Percentiles rank a stretch among this genome's conserved stretches.
Evolutionary conservation across 331 rosid species (phyloP).

Genomic region (Stylosanthes scabra): DNA sequence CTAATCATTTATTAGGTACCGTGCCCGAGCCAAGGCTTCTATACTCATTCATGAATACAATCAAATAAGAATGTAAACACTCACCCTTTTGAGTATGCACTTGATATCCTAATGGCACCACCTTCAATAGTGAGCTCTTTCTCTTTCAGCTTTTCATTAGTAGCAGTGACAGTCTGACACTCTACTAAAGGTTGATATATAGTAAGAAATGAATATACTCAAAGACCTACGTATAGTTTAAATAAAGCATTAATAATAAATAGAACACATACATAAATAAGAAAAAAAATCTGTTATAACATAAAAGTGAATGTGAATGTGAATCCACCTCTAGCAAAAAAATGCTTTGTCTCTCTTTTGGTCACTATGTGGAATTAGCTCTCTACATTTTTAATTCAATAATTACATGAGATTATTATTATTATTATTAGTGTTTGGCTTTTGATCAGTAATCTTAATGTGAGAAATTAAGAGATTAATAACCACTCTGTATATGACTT

Average conservation of each 20-base stretch:
- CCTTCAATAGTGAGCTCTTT: conserved; percentile 79
- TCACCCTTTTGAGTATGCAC: conserved; percentile 91
- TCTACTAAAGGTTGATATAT: conserved; percentile 52
- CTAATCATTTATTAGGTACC: conserved; percentile 7
- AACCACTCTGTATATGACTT: no score
- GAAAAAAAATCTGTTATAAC: conserved; percentile 9
- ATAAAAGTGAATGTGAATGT: not conserved
- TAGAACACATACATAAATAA: conserved; percentile 1
- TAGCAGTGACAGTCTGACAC: conserved; percentile 52
- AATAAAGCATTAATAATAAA: conserved; percentile 32
- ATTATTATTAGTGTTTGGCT: no score
- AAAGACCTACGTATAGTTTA: conserved; percentile 63
- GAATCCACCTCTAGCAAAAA: conserved; percentile 80
- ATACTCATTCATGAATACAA: conserved; percentile 18
- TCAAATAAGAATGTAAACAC: conserved; percentile 38
- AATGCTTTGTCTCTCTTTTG: conserved; percentile 97
- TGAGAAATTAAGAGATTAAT: no score
- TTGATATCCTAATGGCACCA: conserved; percentile 88
- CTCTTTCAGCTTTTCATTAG: conserved; percentile 73
- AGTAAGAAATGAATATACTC: conserved; percentile 91
- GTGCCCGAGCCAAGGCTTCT: conserved; percentile 17
- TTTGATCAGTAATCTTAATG: no score
- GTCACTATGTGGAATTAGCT: conserved; percentile 90
- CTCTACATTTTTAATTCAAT: conserved; percentile 53
- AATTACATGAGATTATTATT: conserved; percentile 32